phyloP scores from a whole-genome alignment of 768 basidiomycete genomes.

The Trametes elegans region DNA sequence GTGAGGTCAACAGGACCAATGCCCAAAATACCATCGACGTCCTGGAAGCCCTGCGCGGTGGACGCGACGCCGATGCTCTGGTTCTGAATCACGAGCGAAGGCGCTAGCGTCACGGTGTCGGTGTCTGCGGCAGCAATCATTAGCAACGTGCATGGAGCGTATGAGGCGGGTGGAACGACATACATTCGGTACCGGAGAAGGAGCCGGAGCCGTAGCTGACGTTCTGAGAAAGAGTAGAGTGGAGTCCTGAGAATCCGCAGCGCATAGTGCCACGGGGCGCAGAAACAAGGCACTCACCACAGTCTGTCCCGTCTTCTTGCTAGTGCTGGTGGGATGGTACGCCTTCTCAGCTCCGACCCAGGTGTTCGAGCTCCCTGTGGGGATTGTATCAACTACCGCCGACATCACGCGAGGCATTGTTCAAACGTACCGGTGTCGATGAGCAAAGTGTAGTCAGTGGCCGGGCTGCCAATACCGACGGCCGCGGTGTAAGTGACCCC shows the following conservation, averaged over 20 bases:
- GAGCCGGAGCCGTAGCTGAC: slow-evolving; percentile 55
- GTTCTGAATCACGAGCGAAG: slow-evolving; percentile 41
- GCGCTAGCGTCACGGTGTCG: slow-evolving; percentile 45
- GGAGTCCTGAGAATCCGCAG: slow-evolving; percentile 5
- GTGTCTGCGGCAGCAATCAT: slow-evolving; percentile 32
- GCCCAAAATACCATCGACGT: slow-evolving; percentile 53
- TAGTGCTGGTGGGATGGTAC: slow-evolving; percentile 47
- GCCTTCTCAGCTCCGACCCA: slow-evolving; percentile 53
- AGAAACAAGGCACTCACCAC: slow-evolving; percentile 32
- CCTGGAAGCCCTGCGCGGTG: slow-evolving; percentile 41
- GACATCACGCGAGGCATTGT: neutral
- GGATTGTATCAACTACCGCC: neutral
- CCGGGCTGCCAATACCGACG: slow-evolving; percentile 51
- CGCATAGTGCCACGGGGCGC: slow-evolving; percentile 26
- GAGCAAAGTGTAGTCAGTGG: slow-evolving; percentile 49
- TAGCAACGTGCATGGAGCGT: neutral
- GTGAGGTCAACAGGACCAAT: slow-evolving; percentile 54
- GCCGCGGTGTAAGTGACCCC: slow-evolving; percentile 53
- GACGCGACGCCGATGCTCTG: slow-evolving; percentile 50
- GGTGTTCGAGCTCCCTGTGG: slow-evolving; percentile 46
- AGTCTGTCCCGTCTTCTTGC: slow-evolving; percentile 37
- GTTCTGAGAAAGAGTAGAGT: slow-evolving; percentile 31
- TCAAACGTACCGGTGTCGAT: slow-evolving; percentile 51
- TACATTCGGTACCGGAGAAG: slow-evolving; percentile 54
- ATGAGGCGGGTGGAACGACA: slow-evolving; percentile 13